These are phyloP conservation scores for Volvox reticuliferus DNA, from an alignment of 139 green algal genomes.

Conservation along the genomic window DNA sequence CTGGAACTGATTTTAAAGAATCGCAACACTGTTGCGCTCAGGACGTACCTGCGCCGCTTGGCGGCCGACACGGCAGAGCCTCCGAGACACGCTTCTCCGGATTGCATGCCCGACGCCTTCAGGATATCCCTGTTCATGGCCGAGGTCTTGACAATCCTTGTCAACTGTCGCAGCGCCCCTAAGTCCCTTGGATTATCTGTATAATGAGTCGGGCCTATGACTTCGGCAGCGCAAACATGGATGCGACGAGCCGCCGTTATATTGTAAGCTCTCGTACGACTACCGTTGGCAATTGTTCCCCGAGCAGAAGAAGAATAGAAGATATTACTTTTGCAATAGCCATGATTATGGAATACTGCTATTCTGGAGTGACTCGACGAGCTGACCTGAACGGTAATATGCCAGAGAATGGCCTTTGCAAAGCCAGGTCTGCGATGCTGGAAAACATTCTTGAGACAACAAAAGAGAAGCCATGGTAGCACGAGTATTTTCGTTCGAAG, in stretches of 20 bases:
- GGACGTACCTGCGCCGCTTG: slow-evolving; percentile 11
- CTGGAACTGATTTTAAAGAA: too few relatives aligned
- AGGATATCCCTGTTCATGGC: not conserved
- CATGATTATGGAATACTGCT: too few relatives aligned
- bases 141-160: not conserved
- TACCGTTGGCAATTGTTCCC: too few relatives aligned
- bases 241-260: too few relatives aligned
- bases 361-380: not conserved
- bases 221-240: too few relatives aligned
- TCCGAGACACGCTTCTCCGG: not conserved
- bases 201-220: too few relatives aligned
- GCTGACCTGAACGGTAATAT: not conserved
- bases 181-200: too few relatives aligned
- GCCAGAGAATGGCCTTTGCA: not conserved
- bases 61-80: slow-evolving; percentile 3
- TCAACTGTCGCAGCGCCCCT: too few relatives aligned
- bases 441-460: slow-evolving; percentile 21
- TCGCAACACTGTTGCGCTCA: not conserved
- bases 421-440: slow-evolving; percentile 22
- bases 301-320: too few relatives aligned
- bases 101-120: not conserved
- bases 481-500: not conserved
- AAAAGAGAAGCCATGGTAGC: slow-evolving; percentile 16
- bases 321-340: too few relatives aligned
- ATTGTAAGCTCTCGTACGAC: too few relatives aligned